Evolutionary conservation across 2,329 filamentous ascomycete genomes (phyloP).

Genomic region (Seiridium unicorne): DNA sequence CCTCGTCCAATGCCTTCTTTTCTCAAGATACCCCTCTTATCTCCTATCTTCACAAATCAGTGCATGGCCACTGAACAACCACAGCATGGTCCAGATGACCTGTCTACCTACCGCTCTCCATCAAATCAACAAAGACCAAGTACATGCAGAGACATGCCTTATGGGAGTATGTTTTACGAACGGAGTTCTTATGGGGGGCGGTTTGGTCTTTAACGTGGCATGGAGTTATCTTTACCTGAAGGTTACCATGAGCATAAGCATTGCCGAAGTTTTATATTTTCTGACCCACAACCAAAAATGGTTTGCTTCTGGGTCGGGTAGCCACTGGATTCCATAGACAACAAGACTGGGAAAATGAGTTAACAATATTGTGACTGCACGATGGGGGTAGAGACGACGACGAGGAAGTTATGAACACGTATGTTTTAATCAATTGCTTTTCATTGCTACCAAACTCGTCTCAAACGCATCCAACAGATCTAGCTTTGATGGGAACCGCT

Average conservation of each 20-base stretch:
- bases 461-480: no score
- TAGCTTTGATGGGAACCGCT: no score
- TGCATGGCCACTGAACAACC: not conserved
- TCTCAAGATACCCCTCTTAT: not conserved
- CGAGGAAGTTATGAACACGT: no score
- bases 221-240: not conserved
- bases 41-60: not conserved
- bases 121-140: not conserved
- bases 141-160: not conserved
- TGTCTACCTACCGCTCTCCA: not conserved
- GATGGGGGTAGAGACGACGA: no score
- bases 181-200: not conserved
- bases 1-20: not conserved
- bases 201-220: not conserved
- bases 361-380: not conserved
- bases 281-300: not conserved
- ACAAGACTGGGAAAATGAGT: not conserved
- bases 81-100: not conserved
- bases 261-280: not conserved
- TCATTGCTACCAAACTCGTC: no score
- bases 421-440: no score
- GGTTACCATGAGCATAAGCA: not conserved
- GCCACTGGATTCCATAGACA: not conserved
- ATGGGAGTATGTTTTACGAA: not conserved
- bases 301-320: not conserved